Evolutionary conservation across 257 asterid genomes (phyloP), one percentile per base, ranked within the genome.

Genomic region (Rehmannia glutinosa): DNA sequence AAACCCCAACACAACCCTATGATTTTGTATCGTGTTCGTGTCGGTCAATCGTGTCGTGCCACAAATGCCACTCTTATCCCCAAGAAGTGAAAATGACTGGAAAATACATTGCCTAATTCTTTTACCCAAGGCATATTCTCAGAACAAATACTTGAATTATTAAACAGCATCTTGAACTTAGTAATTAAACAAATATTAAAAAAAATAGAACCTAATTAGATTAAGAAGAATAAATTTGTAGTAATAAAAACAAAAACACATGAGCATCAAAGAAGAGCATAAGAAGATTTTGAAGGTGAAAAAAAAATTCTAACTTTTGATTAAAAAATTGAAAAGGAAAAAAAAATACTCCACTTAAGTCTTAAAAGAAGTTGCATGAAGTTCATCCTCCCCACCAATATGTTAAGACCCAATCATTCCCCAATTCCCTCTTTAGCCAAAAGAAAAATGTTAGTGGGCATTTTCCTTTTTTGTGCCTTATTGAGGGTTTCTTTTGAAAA

Each of bases 401-500:
- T 81, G 79, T 81, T 80, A 68, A 74, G 64, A 64, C 20, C 81
- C 80, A 72, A 81, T 82, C 84, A 83, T 80, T 54, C 73, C 71
- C 72, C 73, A 69, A 53, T 36, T 57, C 70, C 52, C 73, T 63
- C 60, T 75, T 75, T 61, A 72, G 62, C 72, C 70, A 78, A 78
- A 78, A 78, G 80, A 74, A 65, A 45, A 60, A 76, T 78, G 67
- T 78, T 80, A 89, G 95, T 89, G 96, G 96, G 92, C 90, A 84
- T 87, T 87, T 62, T 78, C 75, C 85, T 83, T 80, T 78, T 74
- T 71, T 66, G 66, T 54, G 75, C 77, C 77, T 70, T 78, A 58
- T 65, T 30, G 62, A 52, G 64, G 75, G 47, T 45, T 61, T 71
- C 64, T 66, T 71, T 68, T 25, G 23, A 50, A 47, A 67, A 51